A percentile compares a stretch with the other conserved stretches of the same genome.
phyloP scores from a whole-genome alignment of 176 grass and related monocot genomes.

The Pontederia paniculata region DNA sequence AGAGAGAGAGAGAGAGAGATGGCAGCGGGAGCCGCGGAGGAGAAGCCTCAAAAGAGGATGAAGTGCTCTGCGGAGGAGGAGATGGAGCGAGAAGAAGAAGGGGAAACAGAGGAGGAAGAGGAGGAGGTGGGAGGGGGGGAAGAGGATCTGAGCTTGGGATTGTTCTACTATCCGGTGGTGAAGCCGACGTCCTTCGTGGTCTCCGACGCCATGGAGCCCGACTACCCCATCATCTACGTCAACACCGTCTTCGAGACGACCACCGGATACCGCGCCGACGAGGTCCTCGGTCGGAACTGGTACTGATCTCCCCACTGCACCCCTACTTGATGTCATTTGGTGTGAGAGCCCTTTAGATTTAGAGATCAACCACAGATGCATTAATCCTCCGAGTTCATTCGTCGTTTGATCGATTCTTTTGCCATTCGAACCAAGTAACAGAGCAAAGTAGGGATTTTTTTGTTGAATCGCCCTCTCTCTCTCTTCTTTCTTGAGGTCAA shows the following conservation, averaged over 20 bases:
- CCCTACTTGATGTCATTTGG: neutral
- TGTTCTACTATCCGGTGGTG: slow-evolving; percentile 23
- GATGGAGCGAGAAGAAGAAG: slow-evolving; percentile 19
- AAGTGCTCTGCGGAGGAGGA: slow-evolving; percentile 30
- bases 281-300: slow-evolving; percentile 97
- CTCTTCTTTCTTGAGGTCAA: too few relatives aligned
- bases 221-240: slow-evolving; percentile 92
- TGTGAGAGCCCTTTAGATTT: neutral
- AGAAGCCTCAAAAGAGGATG: slow-evolving; percentile 40
- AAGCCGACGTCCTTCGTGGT: slow-evolving; percentile 64
- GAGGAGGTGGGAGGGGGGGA: slow-evolving; percentile 16
- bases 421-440: too few relatives aligned
- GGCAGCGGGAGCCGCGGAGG: slow-evolving; percentile 20
- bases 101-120: slow-evolving; percentile 4
- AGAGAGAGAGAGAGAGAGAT: neutral
- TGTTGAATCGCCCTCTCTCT: too few relatives aligned
- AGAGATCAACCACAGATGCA: neutral
- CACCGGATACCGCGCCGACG: slow-evolving; percentile 89
- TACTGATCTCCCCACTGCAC: slow-evolving; percentile 4
- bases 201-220: slow-evolving; percentile 59
- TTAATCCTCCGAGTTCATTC: too few relatives aligned
- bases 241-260: slow-evolving; percentile 87
- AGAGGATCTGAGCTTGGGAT: slow-evolving; percentile 9
- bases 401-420: too few relatives aligned
- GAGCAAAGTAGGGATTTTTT: too few relatives aligned